Percentiles rank a stretch among this genome's conserved stretches.
phyloP scores from a whole-genome alignment of 371 early-diverging fungal species.

The Zychaea mexicana region DNA sequence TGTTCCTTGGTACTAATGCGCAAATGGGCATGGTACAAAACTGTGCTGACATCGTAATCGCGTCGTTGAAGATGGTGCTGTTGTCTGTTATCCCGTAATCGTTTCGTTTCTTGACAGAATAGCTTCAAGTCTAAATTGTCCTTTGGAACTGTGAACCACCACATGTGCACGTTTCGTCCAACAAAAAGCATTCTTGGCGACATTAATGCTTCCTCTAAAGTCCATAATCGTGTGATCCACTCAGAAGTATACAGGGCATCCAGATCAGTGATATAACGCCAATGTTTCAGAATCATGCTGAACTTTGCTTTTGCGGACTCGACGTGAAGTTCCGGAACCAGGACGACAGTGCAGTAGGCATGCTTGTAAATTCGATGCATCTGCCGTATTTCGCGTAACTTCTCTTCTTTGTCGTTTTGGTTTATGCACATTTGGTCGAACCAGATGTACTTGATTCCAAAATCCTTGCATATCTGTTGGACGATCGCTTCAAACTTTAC shows the following conservation, averaged over 20 bases:
- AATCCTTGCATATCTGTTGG: not conserved
- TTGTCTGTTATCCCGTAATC: not conserved
- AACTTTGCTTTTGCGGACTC: not conserved
- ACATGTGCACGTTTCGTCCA: not conserved
- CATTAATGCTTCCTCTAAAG: not conserved
- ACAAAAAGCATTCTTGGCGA: not conserved
- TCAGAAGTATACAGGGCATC: not conserved
- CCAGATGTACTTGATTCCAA: not conserved
- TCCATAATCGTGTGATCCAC: not conserved
- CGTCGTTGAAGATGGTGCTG: too few species aligned
- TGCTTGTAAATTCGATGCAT: not conserved
- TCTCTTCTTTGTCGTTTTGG: not conserved
- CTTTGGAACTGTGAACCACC: not conserved
- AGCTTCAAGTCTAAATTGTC: too few species aligned
- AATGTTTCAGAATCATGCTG: not conserved
- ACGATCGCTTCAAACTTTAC: not conserved
- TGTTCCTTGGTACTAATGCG: not conserved
- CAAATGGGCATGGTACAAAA: not conserved
- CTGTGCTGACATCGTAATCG: not conserved
- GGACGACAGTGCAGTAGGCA: not conserved
- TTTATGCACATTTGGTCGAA: not conserved
- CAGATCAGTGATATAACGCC: not conserved
- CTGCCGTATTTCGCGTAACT: not conserved
- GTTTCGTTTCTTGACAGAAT: not conserved
- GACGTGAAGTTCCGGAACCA: not conserved